Conservation (phyloP, 805 yeast species). For the Pichia paraexigua region DNA sequence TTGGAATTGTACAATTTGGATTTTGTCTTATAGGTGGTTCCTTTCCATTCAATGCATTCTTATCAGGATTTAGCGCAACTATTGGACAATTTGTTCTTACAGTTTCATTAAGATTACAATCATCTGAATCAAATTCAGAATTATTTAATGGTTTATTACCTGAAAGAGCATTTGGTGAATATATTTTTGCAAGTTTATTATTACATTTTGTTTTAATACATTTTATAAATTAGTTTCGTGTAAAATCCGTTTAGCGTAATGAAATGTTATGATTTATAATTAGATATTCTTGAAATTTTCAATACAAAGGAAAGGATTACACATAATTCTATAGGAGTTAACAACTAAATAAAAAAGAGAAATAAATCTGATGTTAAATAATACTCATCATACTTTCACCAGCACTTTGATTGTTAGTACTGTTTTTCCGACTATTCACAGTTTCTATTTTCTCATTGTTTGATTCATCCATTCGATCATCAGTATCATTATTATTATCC, state of each 20-base stretch:
- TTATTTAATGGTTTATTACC: slow-evolving; percentile 22
- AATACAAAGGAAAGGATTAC: slow-evolving; percentile 2
- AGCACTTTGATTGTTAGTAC: slow-evolving; percentile 17
- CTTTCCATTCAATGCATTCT: slow-evolving; percentile 95
- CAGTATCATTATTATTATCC: slow-evolving; percentile 7
- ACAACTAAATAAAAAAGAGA: neutral
- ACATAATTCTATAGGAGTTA: neutral
- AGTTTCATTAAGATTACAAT: slow-evolving; percentile 73
- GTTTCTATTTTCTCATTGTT: slow-evolving; percentile 1
- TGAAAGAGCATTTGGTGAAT: slow-evolving; percentile 78
- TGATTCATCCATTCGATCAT: neutral
- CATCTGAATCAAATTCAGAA: slow-evolving; percentile 23
- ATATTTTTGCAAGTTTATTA: slow-evolving; percentile 74
- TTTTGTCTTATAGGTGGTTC: slow-evolving; percentile 75
- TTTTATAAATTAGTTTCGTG: slow-evolving; percentile 60
- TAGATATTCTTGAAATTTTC: neutral
- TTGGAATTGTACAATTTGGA: slow-evolving; percentile 72
- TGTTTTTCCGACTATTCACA: slow-evolving; percentile 5
- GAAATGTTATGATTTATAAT: neutral
- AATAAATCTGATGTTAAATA: slow-evolving; percentile 7
- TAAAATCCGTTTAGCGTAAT: neutral
- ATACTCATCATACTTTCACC: slow-evolving; percentile 30
- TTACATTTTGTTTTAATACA: slow-evolving; percentile 86
- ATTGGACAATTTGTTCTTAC: slow-evolving; percentile 95
- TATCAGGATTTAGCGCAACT: slow-evolving; percentile 85